These are phyloP conservation scores for Trichoderma brevicompactum DNA, from an alignment of 2,329 filamentous ascomycete genomes.

Conservation along the genomic window DNA sequence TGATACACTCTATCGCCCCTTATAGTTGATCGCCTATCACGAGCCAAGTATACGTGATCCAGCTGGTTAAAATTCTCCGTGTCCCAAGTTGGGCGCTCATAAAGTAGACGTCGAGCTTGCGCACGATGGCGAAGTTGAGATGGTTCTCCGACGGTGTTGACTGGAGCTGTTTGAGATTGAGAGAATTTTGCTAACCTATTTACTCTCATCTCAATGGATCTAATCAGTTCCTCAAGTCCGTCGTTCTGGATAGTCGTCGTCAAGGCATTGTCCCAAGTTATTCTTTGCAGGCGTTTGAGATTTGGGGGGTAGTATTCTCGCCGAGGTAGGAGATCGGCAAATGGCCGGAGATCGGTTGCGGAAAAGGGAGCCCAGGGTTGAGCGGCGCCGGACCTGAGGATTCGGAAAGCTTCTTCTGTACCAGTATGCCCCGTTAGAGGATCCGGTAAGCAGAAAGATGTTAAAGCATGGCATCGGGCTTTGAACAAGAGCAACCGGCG, in stretches of 20 bases:
- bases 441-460: constrained; percentile 62
- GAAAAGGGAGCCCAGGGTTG: constrained; percentile 53
- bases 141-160: background rate
- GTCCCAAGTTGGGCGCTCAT: background rate
- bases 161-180: no score
- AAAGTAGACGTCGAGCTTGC: background rate
- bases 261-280: constrained; percentile 40
- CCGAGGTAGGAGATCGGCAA: constrained; percentile 34
- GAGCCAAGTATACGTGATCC: background rate
- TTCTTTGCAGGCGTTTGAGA: constrained; percentile 42
- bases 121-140: constrained; percentile 18
- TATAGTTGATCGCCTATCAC: background rate
- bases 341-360: constrained; percentile 21
- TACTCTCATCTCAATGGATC: background rate
- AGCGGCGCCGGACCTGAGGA: constrained; percentile 53
- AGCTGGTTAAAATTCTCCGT: rapidly evolving
- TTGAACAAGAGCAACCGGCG: constrained; percentile 59
- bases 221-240: constrained; percentile 13
- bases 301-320: constrained; percentile 46
- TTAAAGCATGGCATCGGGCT: constrained; percentile 63
- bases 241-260: constrained; percentile 47
- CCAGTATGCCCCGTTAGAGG: constrained; percentile 62
- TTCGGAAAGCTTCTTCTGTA: constrained; percentile 60
- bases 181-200: constrained; percentile 4
- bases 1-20: background rate